These are phyloP conservation scores for Pharnaceum exiguum DNA, from an alignment of 148 eudicot species.

Conservation along the genomic window DNA sequence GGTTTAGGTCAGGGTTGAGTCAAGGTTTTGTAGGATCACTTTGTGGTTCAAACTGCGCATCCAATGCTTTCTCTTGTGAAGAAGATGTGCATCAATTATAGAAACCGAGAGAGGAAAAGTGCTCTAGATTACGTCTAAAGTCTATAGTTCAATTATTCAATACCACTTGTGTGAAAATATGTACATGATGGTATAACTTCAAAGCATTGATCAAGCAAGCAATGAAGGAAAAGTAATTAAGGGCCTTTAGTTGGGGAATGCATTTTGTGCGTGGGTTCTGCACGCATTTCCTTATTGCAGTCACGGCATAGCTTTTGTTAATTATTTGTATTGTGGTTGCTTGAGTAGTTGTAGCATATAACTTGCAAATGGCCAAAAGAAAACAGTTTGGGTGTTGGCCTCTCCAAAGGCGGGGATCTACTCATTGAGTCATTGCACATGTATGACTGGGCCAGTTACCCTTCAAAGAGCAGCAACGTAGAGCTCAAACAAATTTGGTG, in stretches of 20 bases:
- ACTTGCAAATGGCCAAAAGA: not conserved
- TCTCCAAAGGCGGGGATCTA: constrained; percentile 8
- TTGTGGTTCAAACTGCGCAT: too few relatives aligned
- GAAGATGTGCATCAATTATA: too few relatives aligned
- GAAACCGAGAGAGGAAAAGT: too few relatives aligned
- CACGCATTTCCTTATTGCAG: not conserved
- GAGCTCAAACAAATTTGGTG: constrained; percentile 4
- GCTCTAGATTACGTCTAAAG: too few relatives aligned
- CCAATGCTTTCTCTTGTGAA: too few relatives aligned
- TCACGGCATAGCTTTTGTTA: not conserved
- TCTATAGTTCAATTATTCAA: too few relatives aligned
- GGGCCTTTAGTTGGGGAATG: not conserved
- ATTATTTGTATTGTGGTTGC: not conserved
- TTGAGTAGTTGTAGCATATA: not conserved
- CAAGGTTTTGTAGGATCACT: too few relatives aligned
- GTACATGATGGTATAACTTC: not conserved
- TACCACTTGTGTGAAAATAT: not conserved
- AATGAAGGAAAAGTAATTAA: not conserved
- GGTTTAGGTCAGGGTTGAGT: too few relatives aligned
- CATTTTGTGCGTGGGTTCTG: not conserved
- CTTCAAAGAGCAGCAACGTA: constrained; percentile 16
- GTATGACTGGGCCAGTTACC: constrained; percentile 14
- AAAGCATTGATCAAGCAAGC: not conserved
- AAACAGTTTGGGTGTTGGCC: constrained; percentile 3
- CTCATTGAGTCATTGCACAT: constrained; percentile 23